Conservation (phyloP, 1,284 basidiomycete genomes). For the Ceratobasidium sp. region DNA sequence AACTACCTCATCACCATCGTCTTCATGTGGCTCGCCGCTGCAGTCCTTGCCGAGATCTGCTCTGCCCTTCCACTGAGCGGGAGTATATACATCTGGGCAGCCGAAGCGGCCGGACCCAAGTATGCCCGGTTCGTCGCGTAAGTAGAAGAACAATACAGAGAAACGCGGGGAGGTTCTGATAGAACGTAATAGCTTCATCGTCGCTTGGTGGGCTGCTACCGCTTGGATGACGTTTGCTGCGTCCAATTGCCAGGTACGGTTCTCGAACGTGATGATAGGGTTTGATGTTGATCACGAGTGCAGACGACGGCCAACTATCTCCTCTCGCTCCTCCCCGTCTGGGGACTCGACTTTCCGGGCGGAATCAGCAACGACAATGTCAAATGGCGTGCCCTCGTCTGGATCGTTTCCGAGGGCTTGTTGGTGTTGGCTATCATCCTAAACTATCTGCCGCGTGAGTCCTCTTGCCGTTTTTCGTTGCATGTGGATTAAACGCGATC, state of each 20-base stretch:
- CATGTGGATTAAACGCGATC: background rate
- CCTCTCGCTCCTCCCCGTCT: conserved; percentile 83
- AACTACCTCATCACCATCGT: conserved; percentile 78
- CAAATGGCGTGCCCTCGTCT: conserved; percentile 86
- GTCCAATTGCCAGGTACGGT: conserved; percentile 79
- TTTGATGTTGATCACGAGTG: conserved; percentile 2
- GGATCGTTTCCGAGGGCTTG: conserved; percentile 80
- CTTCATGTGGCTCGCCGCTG: conserved; percentile 88
- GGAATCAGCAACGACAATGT: conserved; percentile 76
- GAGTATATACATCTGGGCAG: conserved; percentile 92
- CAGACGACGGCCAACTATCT: conserved; percentile 88
- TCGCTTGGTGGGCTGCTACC: conserved; percentile 90
- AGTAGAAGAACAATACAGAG: background rate
- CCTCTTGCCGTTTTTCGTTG: background rate
- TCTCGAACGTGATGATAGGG: background rate
- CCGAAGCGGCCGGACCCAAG: conserved; percentile 86
- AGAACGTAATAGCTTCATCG: conserved; percentile 69
- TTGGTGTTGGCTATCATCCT: conserved; percentile 77
- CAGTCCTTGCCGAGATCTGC: conserved; percentile 86
- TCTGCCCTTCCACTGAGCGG: conserved; percentile 87
- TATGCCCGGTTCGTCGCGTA: conserved; percentile 79
- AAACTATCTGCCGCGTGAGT: conserved; percentile 82
- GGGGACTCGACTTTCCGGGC: conserved; percentile 82
- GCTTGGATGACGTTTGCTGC: conserved; percentile 93
- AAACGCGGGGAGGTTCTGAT: background rate